Conservation (phyloP, 2,329 filamentous ascomycete genomes). For the Colletotrichum eremochloae region DNA sequence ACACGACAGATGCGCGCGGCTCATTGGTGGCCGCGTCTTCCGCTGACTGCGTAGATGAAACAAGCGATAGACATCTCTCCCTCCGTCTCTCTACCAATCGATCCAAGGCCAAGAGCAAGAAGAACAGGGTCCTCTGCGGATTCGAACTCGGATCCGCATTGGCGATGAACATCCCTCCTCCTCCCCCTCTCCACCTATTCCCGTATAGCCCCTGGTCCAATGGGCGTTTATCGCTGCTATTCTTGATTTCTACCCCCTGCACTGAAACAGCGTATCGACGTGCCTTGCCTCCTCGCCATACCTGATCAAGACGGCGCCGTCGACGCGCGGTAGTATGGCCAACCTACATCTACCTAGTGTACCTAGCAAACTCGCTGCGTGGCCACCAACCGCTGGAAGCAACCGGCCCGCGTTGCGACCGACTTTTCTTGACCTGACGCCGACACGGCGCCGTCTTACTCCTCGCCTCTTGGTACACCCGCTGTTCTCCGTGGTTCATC, state of each 20-base stretch:
- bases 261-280: constrained; percentile 30
- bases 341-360: neutral
- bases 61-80: constrained; percentile 32
- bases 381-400: constrained; percentile 10
- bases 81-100: constrained; percentile 27
- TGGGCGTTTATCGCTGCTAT: constrained; percentile 31
- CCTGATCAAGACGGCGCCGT: constrained; percentile 14
- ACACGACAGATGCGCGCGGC: constrained; percentile 33
- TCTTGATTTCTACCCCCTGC: constrained; percentile 17
- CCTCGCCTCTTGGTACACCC: constrained; percentile 3
- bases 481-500: constrained; percentile 27
- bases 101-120: constrained; percentile 30
- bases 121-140: constrained; percentile 1
- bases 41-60: constrained; percentile 32
- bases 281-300: constrained; percentile 12
- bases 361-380: constrained; percentile 17
- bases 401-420: constrained; percentile 37
- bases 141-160: constrained; percentile 13
- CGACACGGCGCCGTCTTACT: constrained; percentile 27
- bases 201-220: constrained; percentile 11
- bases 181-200: neutral
- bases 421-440: constrained; percentile 25
- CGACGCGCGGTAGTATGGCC: neutral
- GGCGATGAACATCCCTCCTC: neutral
- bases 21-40: constrained; percentile 36